These are phyloP conservation scores for Danielia oregonensis DNA, from an alignment of 805 yeast genomes.

Conservation along the genomic window DNA sequence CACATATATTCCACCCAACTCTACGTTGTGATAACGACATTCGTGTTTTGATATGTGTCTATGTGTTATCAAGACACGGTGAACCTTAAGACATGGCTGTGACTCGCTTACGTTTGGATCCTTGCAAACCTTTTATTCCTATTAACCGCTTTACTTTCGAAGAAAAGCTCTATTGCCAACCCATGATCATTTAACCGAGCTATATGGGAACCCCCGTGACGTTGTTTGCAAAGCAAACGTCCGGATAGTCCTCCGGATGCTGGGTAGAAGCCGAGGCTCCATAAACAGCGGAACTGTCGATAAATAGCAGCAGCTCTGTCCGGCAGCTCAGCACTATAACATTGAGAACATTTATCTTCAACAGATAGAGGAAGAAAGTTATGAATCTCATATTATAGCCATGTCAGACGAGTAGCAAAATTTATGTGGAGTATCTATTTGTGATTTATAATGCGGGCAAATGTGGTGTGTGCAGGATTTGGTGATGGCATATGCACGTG, in stretches of 20 bases:
- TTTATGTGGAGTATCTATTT: too few relatives aligned
- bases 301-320: conserved; percentile 27
- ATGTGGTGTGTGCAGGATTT: neutral
- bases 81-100: too few relatives aligned
- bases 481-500: neutral
- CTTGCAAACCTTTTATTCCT: neutral
- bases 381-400: conserved; percentile 36
- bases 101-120: too few relatives aligned
- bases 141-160: neutral
- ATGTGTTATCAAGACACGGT: too few relatives aligned
- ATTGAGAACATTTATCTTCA: conserved; percentile 36
- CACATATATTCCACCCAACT: too few relatives aligned
- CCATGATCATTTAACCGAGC: neutral
- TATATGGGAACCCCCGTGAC: conserved; percentile 29
- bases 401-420: too few relatives aligned
- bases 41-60: too few relatives aligned
- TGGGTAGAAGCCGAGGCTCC: conserved; percentile 25
- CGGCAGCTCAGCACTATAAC: conserved; percentile 32
- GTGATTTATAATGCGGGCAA: too few relatives aligned
- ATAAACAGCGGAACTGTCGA: conserved; percentile 31
- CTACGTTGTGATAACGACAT: too few relatives aligned
- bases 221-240: conserved; percentile 22
- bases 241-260: conserved; percentile 22
- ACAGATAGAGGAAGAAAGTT: conserved; percentile 29
- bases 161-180: neutral